Evolutionary conservation across 768 basidiomycete species (phyloP), one percentile per base, ranked within the genome.

Genomic region (Wakefieldia striispora): DNA sequence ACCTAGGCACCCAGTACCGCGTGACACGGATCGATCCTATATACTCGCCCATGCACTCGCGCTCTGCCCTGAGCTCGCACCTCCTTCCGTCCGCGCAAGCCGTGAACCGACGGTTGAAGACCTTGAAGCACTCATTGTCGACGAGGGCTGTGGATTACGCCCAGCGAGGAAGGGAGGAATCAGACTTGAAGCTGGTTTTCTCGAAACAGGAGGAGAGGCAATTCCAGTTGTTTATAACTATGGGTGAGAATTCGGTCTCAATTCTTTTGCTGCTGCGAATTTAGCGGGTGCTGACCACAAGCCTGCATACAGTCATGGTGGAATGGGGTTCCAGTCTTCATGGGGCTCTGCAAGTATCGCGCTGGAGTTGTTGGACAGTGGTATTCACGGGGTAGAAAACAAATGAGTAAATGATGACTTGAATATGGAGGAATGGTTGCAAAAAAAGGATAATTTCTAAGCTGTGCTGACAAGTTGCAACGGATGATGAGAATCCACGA

Each of bases 161-260:
- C 89, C 88, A 1, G 78, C 67, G 1, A 70, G 89, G 47, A 81
- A 79, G 35, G 84, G 82, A n/a, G 87, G 88, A 0, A 72, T 90
- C 27, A 68, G 86, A 21, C 66, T 88, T 2, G 83, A 79, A 35
- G 63, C 64, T 0, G 78, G 77, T 31, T 75, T 68, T 70, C 55
- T 75, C 20, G 68, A 68, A 11, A 58, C 54, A 13, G 54, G 56
- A 54, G 61, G 57, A 16, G 53, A 47, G 17, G 68, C 58, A 48
- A 65, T 81, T 14, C 81, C 81, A 0, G 62, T 84, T 21, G 72
- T 86, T 0, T 73, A 81, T 56, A 84, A 88, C 60, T 84, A 87
- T 55, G 84, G 85, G 79, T 83, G 60, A 61, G 77, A 66, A 6
- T 39, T 39, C 16, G 8, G 9, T 38, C n/a, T 27, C 5, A 14